phyloP scores from a whole-genome alignment of 148 eudicot species.

The Chenopodium suecicum region DNA sequence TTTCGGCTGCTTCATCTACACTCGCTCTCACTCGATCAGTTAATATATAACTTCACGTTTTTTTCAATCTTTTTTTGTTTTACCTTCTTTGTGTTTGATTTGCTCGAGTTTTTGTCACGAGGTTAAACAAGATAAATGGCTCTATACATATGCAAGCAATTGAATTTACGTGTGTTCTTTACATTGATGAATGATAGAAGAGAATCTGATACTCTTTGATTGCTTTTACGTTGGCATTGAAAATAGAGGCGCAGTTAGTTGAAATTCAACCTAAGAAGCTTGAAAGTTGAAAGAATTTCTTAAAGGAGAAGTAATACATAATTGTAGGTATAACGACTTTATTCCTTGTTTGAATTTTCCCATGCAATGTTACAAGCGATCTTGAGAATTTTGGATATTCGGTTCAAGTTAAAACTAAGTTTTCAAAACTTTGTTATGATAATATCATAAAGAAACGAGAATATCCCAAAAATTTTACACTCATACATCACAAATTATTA shows the following conservation, averaged over 20 bases:
- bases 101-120: background rate
- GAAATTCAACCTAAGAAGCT: background rate
- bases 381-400: background rate
- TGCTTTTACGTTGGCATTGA: slow-evolving; percentile 4
- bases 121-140: background rate
- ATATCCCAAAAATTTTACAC: too few relatives aligned
- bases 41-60: too few relatives aligned
- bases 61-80: background rate
- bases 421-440: background rate
- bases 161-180: background rate
- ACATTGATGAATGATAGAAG: background rate
- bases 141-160: background rate
- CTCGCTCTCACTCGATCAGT: background rate
- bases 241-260: background rate
- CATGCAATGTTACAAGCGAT: background rate
- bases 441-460: too few relatives aligned
- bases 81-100: too few relatives aligned
- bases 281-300: background rate
- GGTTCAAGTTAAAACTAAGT: background rate
- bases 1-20: slow-evolving; percentile 16
- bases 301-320: background rate
- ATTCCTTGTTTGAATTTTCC: background rate
- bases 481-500: too few relatives aligned
- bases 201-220: slow-evolving; percentile 21
- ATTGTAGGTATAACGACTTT: background rate